These are phyloP conservation scores for Yarrowia sp. DNA, from an alignment of 805 yeast genomes.

Conservation along the genomic window DNA sequence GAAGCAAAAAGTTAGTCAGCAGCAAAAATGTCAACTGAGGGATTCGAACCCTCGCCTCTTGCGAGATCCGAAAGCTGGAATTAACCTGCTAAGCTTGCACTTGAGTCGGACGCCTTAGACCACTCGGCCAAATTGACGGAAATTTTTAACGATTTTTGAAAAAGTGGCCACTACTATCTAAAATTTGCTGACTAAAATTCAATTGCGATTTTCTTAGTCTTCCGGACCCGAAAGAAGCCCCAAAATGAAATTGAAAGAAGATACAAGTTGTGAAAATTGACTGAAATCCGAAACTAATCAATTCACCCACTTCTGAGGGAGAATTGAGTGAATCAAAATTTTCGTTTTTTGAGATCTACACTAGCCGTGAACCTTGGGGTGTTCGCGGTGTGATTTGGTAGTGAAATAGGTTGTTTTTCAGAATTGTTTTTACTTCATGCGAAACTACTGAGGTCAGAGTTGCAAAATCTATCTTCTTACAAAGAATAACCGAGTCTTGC, in stretches of 20 bases:
- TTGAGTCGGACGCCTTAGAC: conserved; percentile 31
- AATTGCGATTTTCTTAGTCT: neutral
- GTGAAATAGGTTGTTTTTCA: too few relatives aligned
- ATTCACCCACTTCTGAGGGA: too few relatives aligned
- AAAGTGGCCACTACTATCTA: neutral
- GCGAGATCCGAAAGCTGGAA: conserved; percentile 29
- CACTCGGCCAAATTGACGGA: conserved; percentile 30
- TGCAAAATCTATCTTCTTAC: too few relatives aligned
- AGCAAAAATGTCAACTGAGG: conserved; percentile 28
- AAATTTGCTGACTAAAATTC: neutral
- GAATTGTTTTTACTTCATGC: too few relatives aligned
- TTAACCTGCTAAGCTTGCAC: conserved; percentile 12
- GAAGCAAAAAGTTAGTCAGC: neutral
- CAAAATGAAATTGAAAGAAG: neutral
- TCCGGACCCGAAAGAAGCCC: neutral
- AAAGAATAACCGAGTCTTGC: too few relatives aligned
- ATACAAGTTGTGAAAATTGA: neutral
- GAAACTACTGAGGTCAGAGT: too few relatives aligned
- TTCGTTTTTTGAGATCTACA: too few relatives aligned
- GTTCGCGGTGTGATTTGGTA: too few relatives aligned
- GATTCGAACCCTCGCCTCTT: conserved; percentile 30
- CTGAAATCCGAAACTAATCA: neutral
- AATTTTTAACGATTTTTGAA: neutral
- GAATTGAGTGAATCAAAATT: too few relatives aligned
- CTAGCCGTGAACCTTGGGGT: too few relatives aligned